A percentile compares a stretch with the other conserved stretches of the same genome.
These are phyloP conservation scores for Pseudozyma thailandica DNA, from an alignment of 1,284 basidiomycete genomes.

Conservation along the genomic window DNA sequence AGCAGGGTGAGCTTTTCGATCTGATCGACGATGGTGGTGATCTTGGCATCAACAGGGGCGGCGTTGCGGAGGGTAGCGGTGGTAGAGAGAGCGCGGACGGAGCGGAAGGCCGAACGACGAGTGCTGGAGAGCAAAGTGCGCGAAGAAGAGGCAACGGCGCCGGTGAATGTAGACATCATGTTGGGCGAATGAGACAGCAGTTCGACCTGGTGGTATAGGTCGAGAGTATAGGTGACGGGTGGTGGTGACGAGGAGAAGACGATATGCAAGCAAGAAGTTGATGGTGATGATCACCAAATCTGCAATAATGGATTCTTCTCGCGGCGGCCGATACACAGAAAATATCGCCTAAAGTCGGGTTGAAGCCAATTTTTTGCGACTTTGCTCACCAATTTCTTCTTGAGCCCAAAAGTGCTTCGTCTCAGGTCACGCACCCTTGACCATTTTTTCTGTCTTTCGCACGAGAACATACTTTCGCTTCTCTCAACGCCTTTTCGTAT, in stretches of 20 bases:
- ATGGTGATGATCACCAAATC: constrained; percentile 7
- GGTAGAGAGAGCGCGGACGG: constrained; percentile 22
- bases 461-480: neutral
- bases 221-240: too few relatives aligned
- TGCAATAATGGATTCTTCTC: neutral
- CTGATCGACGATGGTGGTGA: constrained; percentile 88
- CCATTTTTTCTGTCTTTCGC: neutral
- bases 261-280: neutral
- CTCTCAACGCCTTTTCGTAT: neutral
- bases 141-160: constrained; percentile 35
- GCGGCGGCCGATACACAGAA: constrained; percentile 9
- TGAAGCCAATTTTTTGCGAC: constrained; percentile 4
- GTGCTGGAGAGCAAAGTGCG: constrained; percentile 11
- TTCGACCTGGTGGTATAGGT: neutral
- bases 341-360: constrained; percentile 26
- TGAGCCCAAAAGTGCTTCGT: neutral
- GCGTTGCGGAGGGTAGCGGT: constrained; percentile 12
- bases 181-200: neutral
- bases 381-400: constrained; percentile 11
- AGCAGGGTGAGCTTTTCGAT: constrained; percentile 90
- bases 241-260: neutral
- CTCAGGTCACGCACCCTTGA: constrained; percentile 16
- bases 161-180: constrained; percentile 23
- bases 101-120: constrained; percentile 5
- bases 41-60: constrained; percentile 72